Evolutionary conservation across 768 basidiomycete species (phyloP), one percentile per base, ranked within the genome.

Genomic region (Tulasnella sp.): DNA sequence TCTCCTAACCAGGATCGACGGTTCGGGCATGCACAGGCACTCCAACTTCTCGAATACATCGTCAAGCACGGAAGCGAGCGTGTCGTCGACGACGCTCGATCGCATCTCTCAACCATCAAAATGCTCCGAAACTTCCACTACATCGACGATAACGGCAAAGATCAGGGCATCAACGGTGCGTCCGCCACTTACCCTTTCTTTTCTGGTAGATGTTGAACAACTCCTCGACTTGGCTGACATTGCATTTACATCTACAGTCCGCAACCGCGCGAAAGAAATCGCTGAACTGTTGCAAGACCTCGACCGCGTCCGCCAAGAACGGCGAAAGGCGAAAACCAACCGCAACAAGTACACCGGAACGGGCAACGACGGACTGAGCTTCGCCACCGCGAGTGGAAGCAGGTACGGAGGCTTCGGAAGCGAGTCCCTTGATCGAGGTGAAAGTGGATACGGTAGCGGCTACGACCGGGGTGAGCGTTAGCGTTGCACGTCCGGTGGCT

Each of bases 81-180:
- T 44, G 96, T 98, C 12, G 94, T 99, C 19, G 97, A 99, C 78
- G 97, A 99, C 80, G 93, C 96, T 1, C 86, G 97, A 67, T 91
- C 93, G 1, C 97, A 98, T 80, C 83, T 98, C 34, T 90, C 94
- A 34, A 96, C 95, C 22, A 85, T 99, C 77, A 98, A 98, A 82
- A 98, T 98, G 93, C 86, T 98, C 12, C 84, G 95, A 72, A 97
- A 90, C 77, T 99, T 99, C 82, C 96, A 98, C 79, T 98, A 98
- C 80, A 92, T 98, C 71, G 97, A 99, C 75, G 96, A 98, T 75
- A 96, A 96, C 82, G 95, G 94, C 65, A 98, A 99, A 80, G 97
- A 99, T 78, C 94, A 99, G 80, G 97, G 97, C 6, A 86, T 97
- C 77, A 99, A 99, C 77, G 94, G 95, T 94, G 75, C n/a, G 82